These are phyloP conservation scores for Lactarius pseudohatsudake DNA, from an alignment of 768 basidiomycete genomes.

Conservation along the genomic window DNA sequence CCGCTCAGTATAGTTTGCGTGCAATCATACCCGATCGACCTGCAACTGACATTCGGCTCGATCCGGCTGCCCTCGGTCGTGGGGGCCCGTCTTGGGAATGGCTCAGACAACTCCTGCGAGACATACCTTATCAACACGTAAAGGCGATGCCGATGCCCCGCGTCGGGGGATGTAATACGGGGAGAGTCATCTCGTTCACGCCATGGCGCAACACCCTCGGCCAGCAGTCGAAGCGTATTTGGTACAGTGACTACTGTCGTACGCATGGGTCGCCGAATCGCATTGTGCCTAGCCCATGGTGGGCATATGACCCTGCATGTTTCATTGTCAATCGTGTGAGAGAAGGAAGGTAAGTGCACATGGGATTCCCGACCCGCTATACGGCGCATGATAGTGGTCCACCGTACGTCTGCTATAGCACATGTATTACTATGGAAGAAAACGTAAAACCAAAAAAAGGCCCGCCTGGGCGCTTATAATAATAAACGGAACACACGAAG, in stretches of 20 bases:
- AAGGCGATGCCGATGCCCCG: background rate
- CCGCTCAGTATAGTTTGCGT: too few relatives aligned
- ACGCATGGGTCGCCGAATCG: background rate
- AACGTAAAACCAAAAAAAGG: background rate
- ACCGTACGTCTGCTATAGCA: background rate
- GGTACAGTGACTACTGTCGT: background rate
- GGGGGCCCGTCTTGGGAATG: too few relatives aligned
- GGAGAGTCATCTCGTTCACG: background rate
- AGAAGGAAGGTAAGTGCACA: background rate
- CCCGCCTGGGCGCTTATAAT: background rate
- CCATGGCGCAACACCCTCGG: background rate
- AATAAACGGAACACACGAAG: background rate
- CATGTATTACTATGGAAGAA: background rate
- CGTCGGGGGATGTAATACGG: background rate
- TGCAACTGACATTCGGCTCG: too few relatives aligned
- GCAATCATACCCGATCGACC: too few relatives aligned
- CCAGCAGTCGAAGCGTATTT: background rate
- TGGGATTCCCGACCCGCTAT: background rate
- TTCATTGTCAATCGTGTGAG: background rate
- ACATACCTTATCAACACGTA: background rate
- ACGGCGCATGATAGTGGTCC: background rate
- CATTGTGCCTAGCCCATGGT: background rate
- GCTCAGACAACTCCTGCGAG: background rate
- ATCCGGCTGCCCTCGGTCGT: too few relatives aligned
- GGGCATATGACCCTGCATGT: background rate